phyloP scores from a whole-genome alignment of 306 rosid species.

The Quercus wislizeni region DNA sequence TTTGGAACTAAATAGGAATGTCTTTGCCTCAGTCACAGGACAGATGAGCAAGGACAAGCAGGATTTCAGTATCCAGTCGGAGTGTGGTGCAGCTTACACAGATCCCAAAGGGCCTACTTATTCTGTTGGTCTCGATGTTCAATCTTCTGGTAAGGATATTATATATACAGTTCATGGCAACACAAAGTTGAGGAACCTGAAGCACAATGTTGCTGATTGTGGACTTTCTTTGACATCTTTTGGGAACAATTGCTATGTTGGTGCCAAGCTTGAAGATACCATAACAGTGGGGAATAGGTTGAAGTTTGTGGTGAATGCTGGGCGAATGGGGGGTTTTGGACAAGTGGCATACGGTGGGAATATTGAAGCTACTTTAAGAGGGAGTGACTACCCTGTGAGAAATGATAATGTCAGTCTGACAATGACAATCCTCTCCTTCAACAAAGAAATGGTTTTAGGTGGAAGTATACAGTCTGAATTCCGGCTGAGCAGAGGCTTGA shows the following conservation, averaged over 20 bases:
- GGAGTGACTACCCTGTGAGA: conserved; percentile 80
- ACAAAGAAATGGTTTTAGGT: conserved; percentile 77
- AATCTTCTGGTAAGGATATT: conserved; percentile 68
- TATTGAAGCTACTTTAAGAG: conserved; percentile 68
- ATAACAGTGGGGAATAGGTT: conserved; percentile 73
- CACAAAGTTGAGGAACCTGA: conserved; percentile 58
- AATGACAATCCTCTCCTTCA: conserved; percentile 63
- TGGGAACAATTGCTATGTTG: conserved; percentile 58
- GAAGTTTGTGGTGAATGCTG: conserved; percentile 68
- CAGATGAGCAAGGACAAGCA: conserved; percentile 86
- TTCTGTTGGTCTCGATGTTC: conserved; percentile 77
- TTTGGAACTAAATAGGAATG: conserved; percentile 49
- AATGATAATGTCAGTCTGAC: conserved; percentile 63
- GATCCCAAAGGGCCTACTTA: conserved; percentile 58
- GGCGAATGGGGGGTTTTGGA: conserved; percentile 64
- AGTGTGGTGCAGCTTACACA: conserved; percentile 72
- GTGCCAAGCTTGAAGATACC: conserved; percentile 88
- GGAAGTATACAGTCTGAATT: conserved; percentile 77
- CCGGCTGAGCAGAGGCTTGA: conserved; percentile 60
- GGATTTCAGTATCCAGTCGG: conserved; percentile 73
- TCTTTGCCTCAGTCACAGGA: conserved; percentile 55
- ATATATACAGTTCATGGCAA: conserved; percentile 64
- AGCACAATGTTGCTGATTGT: conserved; percentile 63
- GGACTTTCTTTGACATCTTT: conserved; percentile 83
- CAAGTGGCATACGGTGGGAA: conserved; percentile 83